Evolutionary conservation across 129 eudicot genomes (phyloP).

Genomic region (Mikania micrantha): DNA sequence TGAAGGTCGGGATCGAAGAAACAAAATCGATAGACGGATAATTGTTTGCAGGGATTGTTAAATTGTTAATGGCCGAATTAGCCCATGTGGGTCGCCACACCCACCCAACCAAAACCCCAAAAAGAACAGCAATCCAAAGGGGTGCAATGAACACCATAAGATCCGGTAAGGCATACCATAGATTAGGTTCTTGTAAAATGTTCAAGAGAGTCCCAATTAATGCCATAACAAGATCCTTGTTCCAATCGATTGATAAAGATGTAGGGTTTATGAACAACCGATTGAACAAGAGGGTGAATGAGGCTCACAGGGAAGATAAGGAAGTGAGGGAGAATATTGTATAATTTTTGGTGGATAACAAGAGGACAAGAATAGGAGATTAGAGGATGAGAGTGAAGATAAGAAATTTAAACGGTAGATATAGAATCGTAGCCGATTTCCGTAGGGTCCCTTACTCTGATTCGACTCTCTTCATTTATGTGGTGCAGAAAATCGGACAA

Average conservation of each 20-base stretch:
- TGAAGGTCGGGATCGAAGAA: conserved; percentile 34
- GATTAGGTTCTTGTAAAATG: conserved; percentile 39
- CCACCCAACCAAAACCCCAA: conserved; percentile 89
- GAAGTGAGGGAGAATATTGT: conserved; percentile 10
- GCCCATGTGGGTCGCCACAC: conserved; percentile 78
- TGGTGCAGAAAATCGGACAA: conserved; percentile 9
- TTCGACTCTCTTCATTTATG: not conserved
- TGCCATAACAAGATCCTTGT: conserved; percentile 39
- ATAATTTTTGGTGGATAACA: not conserved
- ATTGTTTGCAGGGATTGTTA: conserved; percentile 1
- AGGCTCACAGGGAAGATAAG: too few relatives aligned
- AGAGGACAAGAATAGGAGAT: conserved; percentile 21
- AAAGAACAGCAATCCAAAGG: conserved; percentile 64
- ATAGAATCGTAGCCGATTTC: conserved; percentile 18
- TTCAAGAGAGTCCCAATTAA: conserved; percentile 34
- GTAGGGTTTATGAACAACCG: conserved; percentile 10
- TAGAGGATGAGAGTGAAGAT: conserved; percentile 27
- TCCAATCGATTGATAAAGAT: conserved; percentile 37
- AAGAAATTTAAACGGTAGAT: conserved; percentile 28
- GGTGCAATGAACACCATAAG: conserved; percentile 51
- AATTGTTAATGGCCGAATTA: conserved; percentile 13
- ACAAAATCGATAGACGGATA: conserved; percentile 20
- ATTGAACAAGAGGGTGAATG: conserved; percentile 29
- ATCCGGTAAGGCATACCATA: conserved; percentile 43
- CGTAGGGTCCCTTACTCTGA: conserved; percentile 11